A percentile compares a stretch with the other conserved stretches of the same genome.
These are phyloP conservation scores for Colletotrichum destructivum DNA, from an alignment of 2,329 filamentous ascomycete genomes.

Conservation along the genomic window DNA sequence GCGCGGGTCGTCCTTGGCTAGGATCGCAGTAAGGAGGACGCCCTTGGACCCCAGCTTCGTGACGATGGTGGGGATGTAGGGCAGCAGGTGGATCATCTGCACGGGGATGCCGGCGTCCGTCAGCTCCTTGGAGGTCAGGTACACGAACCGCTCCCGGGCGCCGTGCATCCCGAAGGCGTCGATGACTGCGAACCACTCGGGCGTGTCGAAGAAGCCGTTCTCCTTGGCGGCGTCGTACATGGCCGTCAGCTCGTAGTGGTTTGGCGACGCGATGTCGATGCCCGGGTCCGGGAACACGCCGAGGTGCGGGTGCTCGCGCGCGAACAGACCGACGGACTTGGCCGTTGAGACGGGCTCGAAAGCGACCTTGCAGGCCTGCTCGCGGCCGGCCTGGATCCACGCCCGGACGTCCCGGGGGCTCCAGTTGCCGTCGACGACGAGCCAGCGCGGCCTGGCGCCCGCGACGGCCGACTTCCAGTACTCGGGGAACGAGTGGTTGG, in stretches of 20 bases:
- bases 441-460: slow-evolving; percentile 76
- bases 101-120: slow-evolving; percentile 88
- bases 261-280: slow-evolving; percentile 86
- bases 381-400: slow-evolving; percentile 76
- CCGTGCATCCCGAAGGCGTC: slow-evolving; percentile 81
- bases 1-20: slow-evolving; percentile 77
- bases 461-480: slow-evolving; percentile 74
- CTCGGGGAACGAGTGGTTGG: slow-evolving; percentile 65
- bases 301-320: slow-evolving; percentile 56
- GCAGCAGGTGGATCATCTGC: slow-evolving; percentile 86
- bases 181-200: slow-evolving; percentile 84
- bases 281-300: slow-evolving; percentile 72
- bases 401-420: slow-evolving; percentile 73
- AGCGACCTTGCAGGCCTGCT: slow-evolving; percentile 72
- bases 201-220: slow-evolving; percentile 76
- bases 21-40: slow-evolving; percentile 81
- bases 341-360: slow-evolving; percentile 92
- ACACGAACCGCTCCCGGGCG: slow-evolving; percentile 79
- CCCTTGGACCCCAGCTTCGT: slow-evolving; percentile 86
- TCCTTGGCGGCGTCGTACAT: slow-evolving; percentile 82
- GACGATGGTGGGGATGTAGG: slow-evolving; percentile 87
- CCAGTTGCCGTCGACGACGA: slow-evolving; percentile 94
- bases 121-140: slow-evolving; percentile 76
- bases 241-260: slow-evolving; percentile 83
- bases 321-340: slow-evolving; percentile 82